Evolutionary conservation across 306 rosid species (phyloP).

Genomic region (Psophocarpus tetragonolobus): DNA sequence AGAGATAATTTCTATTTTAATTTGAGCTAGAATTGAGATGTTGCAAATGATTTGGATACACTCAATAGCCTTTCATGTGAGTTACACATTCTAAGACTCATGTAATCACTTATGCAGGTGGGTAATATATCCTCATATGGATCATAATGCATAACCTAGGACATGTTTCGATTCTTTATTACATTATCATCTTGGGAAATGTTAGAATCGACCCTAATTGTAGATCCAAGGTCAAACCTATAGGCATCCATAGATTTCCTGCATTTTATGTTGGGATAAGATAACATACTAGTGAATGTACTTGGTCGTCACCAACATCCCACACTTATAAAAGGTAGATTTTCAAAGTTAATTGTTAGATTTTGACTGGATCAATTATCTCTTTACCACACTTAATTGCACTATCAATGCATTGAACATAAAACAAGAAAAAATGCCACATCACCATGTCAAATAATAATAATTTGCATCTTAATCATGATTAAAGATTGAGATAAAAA

Average conservation of each 20-base stretch:
- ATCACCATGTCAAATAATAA: too few relatives aligned
- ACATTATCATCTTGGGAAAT: too few relatives aligned
- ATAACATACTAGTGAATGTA: too few relatives aligned
- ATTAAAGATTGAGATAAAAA: too few relatives aligned
- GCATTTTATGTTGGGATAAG: background rate
- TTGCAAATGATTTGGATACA: too few relatives aligned
- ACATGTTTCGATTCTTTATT: too few relatives aligned
- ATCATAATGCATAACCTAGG: background rate
- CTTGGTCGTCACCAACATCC: too few relatives aligned
- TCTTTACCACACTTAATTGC: too few relatives aligned
- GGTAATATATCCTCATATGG: background rate
- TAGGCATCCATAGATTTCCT: background rate
- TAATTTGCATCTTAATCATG: too few relatives aligned
- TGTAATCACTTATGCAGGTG: background rate
- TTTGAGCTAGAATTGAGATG: background rate
- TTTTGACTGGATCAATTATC: too few relatives aligned
- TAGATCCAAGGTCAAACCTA: background rate
- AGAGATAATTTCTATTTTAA: background rate
- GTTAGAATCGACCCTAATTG: background rate
- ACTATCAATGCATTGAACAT: background rate
- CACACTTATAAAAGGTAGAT: background rate
- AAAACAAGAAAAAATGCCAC: too few relatives aligned
- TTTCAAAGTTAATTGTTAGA: background rate
- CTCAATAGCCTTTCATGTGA: background rate
- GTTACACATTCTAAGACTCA: background rate